Conservation (phyloP, 768 basidiomycete species). For the Naganishia antarctica region DNA sequence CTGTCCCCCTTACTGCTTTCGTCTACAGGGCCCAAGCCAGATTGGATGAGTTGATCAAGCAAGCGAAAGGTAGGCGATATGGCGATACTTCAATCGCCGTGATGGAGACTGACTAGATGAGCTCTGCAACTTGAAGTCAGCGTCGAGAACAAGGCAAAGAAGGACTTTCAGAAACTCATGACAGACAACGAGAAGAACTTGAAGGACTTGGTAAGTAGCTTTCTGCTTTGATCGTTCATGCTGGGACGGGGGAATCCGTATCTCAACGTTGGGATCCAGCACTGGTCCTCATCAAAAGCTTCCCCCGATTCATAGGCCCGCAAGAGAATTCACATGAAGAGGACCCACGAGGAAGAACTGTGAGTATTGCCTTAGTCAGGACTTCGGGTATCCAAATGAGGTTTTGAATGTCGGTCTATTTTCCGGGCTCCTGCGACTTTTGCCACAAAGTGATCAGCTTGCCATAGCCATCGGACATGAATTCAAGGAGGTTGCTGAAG, state of each 20-base stretch:
- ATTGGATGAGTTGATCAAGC: slow-evolving; percentile 10
- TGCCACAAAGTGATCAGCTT: neutral
- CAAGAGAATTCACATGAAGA: neutral
- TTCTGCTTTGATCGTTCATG: no score
- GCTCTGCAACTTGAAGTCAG: neutral
- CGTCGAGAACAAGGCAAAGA: slow-evolving; percentile 13
- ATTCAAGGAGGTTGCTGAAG: neutral
- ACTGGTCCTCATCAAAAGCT: no score
- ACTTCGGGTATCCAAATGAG: no score
- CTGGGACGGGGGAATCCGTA: no score
- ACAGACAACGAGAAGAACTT: neutral
- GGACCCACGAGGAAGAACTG: slow-evolving; percentile 7
- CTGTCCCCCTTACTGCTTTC: neutral
- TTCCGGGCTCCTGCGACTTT: no score
- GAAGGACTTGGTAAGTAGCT: neutral
- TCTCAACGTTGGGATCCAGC: no score
- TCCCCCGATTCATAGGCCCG: neutral
- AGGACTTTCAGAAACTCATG: slow-evolving; percentile 7
- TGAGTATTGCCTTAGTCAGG: neutral
- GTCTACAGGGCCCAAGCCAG: slow-evolving; percentile 7
- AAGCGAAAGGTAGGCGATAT: neutral
- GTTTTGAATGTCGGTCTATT: no score
- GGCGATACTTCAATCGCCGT: neutral
- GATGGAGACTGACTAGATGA: neutral
- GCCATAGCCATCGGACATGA: neutral